These are phyloP conservation scores for Lathyrus oleraceus DNA, from an alignment of 306 rosid genomes.

Conservation along the genomic window DNA sequence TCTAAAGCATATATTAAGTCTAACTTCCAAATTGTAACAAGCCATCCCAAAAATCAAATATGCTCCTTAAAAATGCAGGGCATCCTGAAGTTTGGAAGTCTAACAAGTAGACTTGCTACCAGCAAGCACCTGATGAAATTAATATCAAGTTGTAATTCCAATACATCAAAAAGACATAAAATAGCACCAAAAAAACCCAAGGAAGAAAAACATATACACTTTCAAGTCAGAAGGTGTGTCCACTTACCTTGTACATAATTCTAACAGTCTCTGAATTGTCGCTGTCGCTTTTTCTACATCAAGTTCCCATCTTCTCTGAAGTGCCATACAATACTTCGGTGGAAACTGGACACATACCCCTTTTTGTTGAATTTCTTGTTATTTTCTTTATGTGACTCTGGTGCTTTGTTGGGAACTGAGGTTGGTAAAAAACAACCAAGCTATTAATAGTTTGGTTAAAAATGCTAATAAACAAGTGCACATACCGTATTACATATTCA, in stretches of 20 bases:
- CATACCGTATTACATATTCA: slow-evolving; percentile 24
- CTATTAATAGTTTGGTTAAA: slow-evolving; percentile 14
- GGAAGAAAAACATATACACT: slow-evolving; percentile 7
- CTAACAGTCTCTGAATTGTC: neutral
- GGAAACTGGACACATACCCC: neutral
- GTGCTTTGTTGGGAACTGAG: neutral
- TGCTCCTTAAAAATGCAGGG: slow-evolving; percentile 3
- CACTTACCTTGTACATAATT: neutral
- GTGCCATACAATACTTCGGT: neutral
- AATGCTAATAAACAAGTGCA: neutral
- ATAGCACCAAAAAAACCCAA: neutral
- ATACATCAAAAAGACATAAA: neutral
- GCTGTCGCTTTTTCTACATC: slow-evolving; percentile 8
- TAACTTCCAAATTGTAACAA: slow-evolving; percentile 6
- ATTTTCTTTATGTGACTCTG: neutral
- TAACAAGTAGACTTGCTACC: slow-evolving; percentile 11
- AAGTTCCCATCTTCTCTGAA: slow-evolving; percentile 3
- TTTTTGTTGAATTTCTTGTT: neutral
- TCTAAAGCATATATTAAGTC: neutral
- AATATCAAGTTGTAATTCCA: slow-evolving; percentile 10
- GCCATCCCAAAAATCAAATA: slow-evolving; percentile 3
- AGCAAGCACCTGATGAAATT: slow-evolving; percentile 24
- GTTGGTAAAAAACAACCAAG: neutral
- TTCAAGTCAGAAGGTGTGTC: slow-evolving; percentile 28
- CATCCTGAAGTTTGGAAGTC: neutral